Evolutionary conservation across 139 green algal genomes (phyloP).

Genomic region (Chlorella sp.): DNA sequence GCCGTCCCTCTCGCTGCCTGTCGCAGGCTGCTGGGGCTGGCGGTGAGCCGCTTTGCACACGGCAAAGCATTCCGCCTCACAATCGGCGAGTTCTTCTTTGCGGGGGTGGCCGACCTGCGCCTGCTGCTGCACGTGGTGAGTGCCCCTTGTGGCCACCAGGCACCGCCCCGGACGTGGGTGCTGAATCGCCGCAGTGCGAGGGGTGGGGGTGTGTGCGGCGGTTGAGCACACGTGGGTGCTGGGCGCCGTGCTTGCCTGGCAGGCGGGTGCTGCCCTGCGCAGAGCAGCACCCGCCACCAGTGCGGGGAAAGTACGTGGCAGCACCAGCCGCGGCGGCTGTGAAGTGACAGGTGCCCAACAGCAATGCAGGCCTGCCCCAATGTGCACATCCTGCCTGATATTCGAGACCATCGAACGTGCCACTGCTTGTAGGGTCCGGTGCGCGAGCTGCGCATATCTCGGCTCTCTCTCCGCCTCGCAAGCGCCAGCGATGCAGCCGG

Average conservation of each 20-base stretch:
- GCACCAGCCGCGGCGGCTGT: too few relatives aligned
- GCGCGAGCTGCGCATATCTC: slow-evolving; percentile 5
- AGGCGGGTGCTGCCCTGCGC: too few relatives aligned
- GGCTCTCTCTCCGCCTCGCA: not conserved
- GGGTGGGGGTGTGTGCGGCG: too few relatives aligned
- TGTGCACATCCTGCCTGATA: too few relatives aligned
- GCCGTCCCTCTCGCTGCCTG: not conserved
- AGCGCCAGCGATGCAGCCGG: not conserved
- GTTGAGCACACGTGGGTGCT: not conserved
- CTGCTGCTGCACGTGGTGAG: slow-evolving; percentile 23
- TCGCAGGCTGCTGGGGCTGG: slow-evolving; percentile 18
- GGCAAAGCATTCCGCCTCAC: slow-evolving; percentile 20
- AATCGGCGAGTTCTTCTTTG: slow-evolving; percentile 21
- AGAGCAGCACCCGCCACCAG: too few relatives aligned
- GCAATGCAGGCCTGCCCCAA: too few relatives aligned
- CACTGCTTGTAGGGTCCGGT: slow-evolving; percentile 17
- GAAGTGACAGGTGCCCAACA: too few relatives aligned
- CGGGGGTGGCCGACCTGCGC: slow-evolving; percentile 12
- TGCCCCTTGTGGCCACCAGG: not conserved
- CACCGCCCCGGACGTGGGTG: not conserved
- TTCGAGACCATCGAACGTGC: not conserved
- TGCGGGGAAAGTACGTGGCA: too few relatives aligned
- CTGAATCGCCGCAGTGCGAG: not conserved
- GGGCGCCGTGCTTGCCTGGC: too few relatives aligned
- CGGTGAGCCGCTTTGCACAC: slow-evolving; percentile 21